Conservation (phyloP, 345 rosid species). For the Citrus reticulata region DNA sequence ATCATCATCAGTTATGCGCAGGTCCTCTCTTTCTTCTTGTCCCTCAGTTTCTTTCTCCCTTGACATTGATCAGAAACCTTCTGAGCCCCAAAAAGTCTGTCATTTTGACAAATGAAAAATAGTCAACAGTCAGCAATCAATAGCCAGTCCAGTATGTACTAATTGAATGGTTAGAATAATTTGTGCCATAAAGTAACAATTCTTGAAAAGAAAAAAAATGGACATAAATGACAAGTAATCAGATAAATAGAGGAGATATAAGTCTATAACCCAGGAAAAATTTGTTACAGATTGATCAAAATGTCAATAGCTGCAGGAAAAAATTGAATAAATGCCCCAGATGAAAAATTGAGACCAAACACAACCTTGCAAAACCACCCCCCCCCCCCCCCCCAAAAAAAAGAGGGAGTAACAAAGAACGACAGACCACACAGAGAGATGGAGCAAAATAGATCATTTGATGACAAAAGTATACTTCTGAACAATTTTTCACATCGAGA, state of each 20-base stretch:
- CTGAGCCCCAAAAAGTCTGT: constrained; percentile 6
- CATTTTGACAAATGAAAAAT: not conserved
- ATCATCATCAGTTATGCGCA: not conserved
- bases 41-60: constrained; percentile 31
- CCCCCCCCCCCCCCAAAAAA: not conserved
- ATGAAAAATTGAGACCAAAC: not conserved
- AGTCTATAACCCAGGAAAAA: not conserved
- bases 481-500: not conserved
- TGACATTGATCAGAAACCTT: constrained; percentile 27
- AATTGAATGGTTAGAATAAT: not conserved
- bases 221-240: not conserved
- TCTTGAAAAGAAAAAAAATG: not conserved
- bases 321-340: not conserved
- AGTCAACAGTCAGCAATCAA: constrained; percentile 5
- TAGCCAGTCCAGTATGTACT: not conserved
- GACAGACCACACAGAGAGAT: not conserved
- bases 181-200: not conserved
- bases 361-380: not conserved
- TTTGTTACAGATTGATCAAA: not conserved
- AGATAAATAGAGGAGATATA: not conserved
- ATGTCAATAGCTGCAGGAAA: not conserved
- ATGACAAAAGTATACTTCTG: not conserved
- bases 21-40: constrained; percentile 29
- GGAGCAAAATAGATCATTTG: not conserved
- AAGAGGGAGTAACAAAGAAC: not conserved